phyloP scores from a whole-genome alignment of 2,329 filamentous ascomycete genomes.

The Hymenoscyphus fructigenus region DNA sequence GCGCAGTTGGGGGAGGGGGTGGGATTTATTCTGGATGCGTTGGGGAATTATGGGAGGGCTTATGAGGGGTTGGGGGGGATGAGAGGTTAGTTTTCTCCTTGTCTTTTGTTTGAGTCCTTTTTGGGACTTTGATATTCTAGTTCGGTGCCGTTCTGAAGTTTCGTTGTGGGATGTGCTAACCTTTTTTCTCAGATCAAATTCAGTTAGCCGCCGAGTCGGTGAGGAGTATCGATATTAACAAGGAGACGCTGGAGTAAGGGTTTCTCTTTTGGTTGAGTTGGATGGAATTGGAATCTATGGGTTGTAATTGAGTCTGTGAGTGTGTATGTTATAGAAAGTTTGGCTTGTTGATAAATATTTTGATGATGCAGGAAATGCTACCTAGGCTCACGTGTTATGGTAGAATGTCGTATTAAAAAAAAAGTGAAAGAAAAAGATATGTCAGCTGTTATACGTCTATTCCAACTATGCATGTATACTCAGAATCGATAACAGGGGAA shows the following conservation, averaged over 20 bases:
- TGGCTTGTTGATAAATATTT: too few relatives aligned
- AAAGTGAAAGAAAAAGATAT: too few relatives aligned
- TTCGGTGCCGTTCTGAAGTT: background rate
- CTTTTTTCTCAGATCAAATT: constrained; percentile 18
- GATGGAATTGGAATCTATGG: too few relatives aligned
- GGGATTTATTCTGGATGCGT: constrained; percentile 23
- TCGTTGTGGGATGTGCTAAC: constrained; percentile 1
- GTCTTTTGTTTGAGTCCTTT: background rate
- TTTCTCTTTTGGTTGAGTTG: too few relatives aligned
- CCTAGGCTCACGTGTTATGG: too few relatives aligned
- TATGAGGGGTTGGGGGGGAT: constrained; percentile 32
- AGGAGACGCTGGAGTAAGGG: constrained; percentile 1
- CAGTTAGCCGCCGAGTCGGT: constrained; percentile 10
- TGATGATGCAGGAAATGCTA: too few relatives aligned
- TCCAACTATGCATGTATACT: too few relatives aligned
- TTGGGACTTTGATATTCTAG: background rate
- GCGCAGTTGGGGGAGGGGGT: constrained; percentile 26
- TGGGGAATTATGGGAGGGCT: constrained; percentile 31
- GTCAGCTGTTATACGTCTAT: too few relatives aligned
- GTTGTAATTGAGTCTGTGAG: too few relatives aligned
- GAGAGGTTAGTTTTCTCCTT: constrained; percentile 24
- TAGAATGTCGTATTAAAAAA: too few relatives aligned
- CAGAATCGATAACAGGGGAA: too few relatives aligned
- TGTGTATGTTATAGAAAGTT: too few relatives aligned
- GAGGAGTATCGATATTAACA: constrained; percentile 5